phyloP scores from a whole-genome alignment of 2,329 filamentous ascomycete genomes.

The Microascus cirrosus region DNA sequence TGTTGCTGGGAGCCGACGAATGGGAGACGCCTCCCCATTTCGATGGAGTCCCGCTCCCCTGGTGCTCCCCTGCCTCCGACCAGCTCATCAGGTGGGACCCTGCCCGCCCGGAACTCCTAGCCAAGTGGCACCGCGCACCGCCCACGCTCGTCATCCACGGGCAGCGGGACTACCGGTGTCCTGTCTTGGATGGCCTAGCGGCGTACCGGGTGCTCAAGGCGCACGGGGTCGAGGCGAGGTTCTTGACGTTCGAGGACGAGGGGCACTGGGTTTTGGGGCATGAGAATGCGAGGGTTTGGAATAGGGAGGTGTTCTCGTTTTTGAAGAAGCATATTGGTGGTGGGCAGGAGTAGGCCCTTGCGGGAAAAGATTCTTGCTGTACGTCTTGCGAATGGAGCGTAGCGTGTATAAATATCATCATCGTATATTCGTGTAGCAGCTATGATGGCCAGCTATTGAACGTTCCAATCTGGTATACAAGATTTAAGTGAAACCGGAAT shows the following conservation, averaged over 20 bases:
- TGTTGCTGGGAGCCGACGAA: conserved; percentile 15
- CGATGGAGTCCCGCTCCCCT: conserved; percentile 29
- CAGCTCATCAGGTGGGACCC: conserved; percentile 39
- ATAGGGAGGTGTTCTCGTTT: conserved; percentile 56
- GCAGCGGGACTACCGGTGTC: conserved; percentile 52
- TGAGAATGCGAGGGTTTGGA: conserved; percentile 60
- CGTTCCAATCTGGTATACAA: background rate
- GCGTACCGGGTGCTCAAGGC: conserved; percentile 64
- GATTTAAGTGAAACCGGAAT: conserved; percentile 1
- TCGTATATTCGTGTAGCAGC: background rate
- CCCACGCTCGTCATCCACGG: conserved; percentile 66
- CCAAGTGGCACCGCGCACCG: conserved; percentile 48
- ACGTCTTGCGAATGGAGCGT: background rate
- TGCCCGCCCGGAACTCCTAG: conserved; percentile 28
- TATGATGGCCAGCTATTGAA: background rate
- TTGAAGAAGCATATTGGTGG: conserved; percentile 38
- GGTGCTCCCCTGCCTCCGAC: conserved; percentile 18
- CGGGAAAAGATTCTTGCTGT: background rate
- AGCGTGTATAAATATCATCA: background rate
- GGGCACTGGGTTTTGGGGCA: conserved; percentile 59
- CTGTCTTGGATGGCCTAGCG: conserved; percentile 43
- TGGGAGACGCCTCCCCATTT: conserved; percentile 19
- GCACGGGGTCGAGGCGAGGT: conserved; percentile 54
- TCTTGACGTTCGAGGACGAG: conserved; percentile 64
- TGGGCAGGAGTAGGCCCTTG: background rate